These are phyloP conservation scores for Darksidea phi DNA, from an alignment of 495 filamentous ascomycete species.

Conservation along the genomic window DNA sequence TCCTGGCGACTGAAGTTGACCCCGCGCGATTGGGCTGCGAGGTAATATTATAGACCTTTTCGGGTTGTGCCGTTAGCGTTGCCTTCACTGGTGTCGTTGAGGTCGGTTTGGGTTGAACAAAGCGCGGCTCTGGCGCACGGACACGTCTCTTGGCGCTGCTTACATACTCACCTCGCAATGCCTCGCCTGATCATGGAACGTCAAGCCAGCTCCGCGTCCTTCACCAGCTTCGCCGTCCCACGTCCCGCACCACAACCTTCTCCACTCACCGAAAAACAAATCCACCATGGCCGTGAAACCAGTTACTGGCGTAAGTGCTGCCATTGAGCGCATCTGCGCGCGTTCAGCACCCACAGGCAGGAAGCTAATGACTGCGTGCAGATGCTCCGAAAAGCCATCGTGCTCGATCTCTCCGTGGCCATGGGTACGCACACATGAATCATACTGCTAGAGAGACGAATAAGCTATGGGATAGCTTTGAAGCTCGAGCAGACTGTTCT, in stretches of 20 bases:
- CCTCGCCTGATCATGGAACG: constrained; percentile 6
- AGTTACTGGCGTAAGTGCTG: constrained; percentile 54
- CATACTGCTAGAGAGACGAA: too few relatives aligned
- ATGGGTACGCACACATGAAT: constrained; percentile 55
- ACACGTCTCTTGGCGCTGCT: constrained; percentile 2
- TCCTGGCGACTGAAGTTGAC: not conserved
- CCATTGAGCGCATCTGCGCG: constrained; percentile 18
- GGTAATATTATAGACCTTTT: not conserved
- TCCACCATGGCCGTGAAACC: constrained; percentile 52
- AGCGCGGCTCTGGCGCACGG: constrained; percentile 7
- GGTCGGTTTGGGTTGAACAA: not conserved
- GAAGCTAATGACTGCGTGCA: constrained; percentile 41
- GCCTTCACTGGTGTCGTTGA: constrained; percentile 1
- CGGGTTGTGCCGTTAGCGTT: not conserved
- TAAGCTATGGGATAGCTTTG: not conserved
- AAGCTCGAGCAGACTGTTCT: not conserved
- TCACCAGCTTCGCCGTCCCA: constrained; percentile 29
- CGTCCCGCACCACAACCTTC: constrained; percentile 15
- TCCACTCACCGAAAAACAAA: constrained; percentile 3
- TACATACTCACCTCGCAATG: not conserved
- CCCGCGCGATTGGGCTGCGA: not conserved
- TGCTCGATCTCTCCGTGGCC: constrained; percentile 75
- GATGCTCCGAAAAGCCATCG: constrained; percentile 72
- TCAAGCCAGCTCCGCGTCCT: constrained; percentile 11
- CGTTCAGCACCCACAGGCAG: constrained; percentile 32